Base-by-base conservation (phyloP, 2,329 filamentous ascomycete genomes). In the Aureobasidium leucospermi region DNA sequence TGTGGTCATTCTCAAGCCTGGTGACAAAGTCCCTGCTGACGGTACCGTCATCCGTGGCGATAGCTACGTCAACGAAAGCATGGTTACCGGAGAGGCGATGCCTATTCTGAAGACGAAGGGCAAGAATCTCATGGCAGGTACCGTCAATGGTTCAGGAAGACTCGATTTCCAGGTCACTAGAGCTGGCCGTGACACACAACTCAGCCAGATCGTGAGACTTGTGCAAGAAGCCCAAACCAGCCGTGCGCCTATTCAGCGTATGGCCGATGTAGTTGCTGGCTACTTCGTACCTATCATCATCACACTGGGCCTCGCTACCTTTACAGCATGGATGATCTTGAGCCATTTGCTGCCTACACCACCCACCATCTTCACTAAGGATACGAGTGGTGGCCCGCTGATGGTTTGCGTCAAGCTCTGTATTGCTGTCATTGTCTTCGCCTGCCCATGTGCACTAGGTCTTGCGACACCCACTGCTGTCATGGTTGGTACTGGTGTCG, bases 401-500 rank as follows among this genome's bases (percentile, higher is more conserved):
- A 96, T 99, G 89, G 90, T 97, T 2, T 99, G 94, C 71, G 79
- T 97, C 64, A 95, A 97, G 77, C 85, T 99, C 15, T 97, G 94
- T 75, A 99, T 99, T 67, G 96, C 94, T 0, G 94, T 99, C 65
- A 96, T 99, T 69, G 94, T 97, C 19, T 96, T 99, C 72, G 94
- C 94, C 4, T 99, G 94, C 70, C 94, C 94, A 16, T 99, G 94
- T 70, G 94, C 94, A 1, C 84, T 99, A n/a, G 94, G 94, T 59
- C 81, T 99, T 16, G 92, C 91, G 28, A 97, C 94, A 1, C 94
- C 94, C 2, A 99, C 94, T 0, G 94, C 94, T 2, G 92, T 99
- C 71, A 97, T 99, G 94, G 94, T 99, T 32, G 94, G 94, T 45
- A 97, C 94, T n/a, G 94, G 94, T 61, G 86, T 96, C 34, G 94